Conservation (phyloP, 345 rosid species). For the Populus tremula region DNA sequence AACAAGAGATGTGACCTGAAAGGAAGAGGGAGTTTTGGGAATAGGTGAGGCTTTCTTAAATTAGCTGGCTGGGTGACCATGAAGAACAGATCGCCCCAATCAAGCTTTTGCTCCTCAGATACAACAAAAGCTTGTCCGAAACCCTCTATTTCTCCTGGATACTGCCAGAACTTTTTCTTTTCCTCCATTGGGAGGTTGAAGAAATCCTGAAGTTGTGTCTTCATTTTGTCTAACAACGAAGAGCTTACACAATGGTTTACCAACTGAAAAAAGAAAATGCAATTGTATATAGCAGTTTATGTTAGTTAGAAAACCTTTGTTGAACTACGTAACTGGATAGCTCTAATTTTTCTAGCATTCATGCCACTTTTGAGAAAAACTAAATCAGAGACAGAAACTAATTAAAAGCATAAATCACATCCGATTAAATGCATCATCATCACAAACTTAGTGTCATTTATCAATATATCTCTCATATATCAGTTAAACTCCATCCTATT, state of each 20-base stretch:
- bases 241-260: constrained; percentile 14
- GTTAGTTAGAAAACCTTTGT: neutral
- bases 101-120: constrained; percentile 32
- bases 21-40: constrained; percentile 26
- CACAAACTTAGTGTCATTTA: too few relatives aligned
- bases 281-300: neutral
- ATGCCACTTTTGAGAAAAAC: too few relatives aligned
- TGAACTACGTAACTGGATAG: neutral
- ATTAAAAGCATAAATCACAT: too few relatives aligned
- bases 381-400: too few relatives aligned
- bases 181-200: constrained; percentile 34
- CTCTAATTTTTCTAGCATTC: too few relatives aligned
- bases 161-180: constrained; percentile 25
- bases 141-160: constrained; percentile 30
- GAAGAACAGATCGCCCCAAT: constrained; percentile 31
- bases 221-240: constrained; percentile 11
- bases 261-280: neutral
- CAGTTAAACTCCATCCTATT: too few relatives aligned
- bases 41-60: constrained; percentile 23
- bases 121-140: constrained; percentile 31
- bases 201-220: constrained; percentile 14
- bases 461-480: too few relatives aligned
- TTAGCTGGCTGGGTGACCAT: constrained; percentile 22
- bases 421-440: too few relatives aligned
- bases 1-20: constrained; percentile 13